phyloP scores from a whole-genome alignment of 2,329 filamentous ascomycete genomes.

The Curvularia eragrostidis region DNA sequence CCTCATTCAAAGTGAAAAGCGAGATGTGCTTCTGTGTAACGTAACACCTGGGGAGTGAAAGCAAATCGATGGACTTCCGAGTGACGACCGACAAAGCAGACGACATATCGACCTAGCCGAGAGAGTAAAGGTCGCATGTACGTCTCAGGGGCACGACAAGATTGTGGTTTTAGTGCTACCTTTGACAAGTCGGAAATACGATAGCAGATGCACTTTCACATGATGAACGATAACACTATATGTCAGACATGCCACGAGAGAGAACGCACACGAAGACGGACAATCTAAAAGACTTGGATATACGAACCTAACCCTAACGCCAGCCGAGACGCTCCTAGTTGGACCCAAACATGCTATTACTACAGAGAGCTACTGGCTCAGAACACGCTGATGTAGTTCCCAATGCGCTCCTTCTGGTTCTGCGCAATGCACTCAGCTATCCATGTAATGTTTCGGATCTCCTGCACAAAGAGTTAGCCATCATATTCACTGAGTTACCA shows the following conservation, averaged over 20 bases:
- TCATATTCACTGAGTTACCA: neutral
- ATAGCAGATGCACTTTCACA: neutral
- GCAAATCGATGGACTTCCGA: neutral
- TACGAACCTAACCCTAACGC: conserved; percentile 42
- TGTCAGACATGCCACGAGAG: neutral
- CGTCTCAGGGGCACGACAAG: neutral
- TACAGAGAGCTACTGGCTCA: conserved; percentile 31
- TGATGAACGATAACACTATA: neutral
- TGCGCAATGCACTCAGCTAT: conserved; percentile 99
- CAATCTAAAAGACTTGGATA: conserved; percentile 35
- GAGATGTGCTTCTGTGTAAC: neutral
- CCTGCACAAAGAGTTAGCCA: conserved; percentile 60
- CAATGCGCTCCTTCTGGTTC: conserved; percentile 98
- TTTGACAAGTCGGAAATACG: neutral
- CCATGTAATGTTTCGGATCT: conserved; percentile 99
- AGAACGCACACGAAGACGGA: conserved; percentile 18
- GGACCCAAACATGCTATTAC: conserved; percentile 37
- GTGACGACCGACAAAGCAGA: neutral
- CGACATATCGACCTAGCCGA: neutral
- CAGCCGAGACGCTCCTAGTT: conserved; percentile 35
- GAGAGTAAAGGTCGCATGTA: neutral
- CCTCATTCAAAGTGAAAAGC: neutral
- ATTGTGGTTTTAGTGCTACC: neutral
- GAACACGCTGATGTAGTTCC: conserved; percentile 98
- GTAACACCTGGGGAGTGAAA: neutral